Percentiles rank a stretch among this genome's conserved stretches.
Conservation (phyloP, 805 yeast genomes). For the Zygosaccharomyces gambellarensis region DNA sequence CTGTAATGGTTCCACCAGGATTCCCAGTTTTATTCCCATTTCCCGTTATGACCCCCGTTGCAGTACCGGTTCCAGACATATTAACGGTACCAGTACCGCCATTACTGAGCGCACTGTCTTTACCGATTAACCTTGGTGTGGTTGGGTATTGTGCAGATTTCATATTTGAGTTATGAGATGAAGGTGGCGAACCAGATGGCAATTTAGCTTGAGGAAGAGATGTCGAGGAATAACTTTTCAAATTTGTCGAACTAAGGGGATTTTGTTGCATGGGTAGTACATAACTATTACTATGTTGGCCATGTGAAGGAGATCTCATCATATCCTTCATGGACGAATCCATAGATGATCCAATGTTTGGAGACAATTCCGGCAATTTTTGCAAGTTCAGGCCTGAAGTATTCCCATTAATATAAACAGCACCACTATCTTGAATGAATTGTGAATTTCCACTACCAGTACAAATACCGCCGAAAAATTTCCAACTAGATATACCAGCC, state of each 20-base stretch:
- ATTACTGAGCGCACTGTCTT: not conserved
- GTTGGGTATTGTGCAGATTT: constrained; percentile 27
- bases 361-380: constrained; percentile 19
- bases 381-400: constrained; percentile 22
- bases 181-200: constrained; percentile 4
- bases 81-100: not conserved
- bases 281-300: constrained; percentile 5
- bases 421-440: constrained; percentile 7
- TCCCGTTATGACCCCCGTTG: not conserved
- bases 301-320: constrained; percentile 18
- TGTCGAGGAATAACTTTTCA: constrained; percentile 15
- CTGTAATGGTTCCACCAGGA: not conserved
- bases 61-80: not conserved
- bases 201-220: constrained; percentile 7
- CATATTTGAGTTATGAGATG: constrained; percentile 3
- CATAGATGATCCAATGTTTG: constrained; percentile 15
- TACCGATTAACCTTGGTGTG: constrained; percentile 20
- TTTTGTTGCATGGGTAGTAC: constrained; percentile 15
- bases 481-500: constrained; percentile 29
- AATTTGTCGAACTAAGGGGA: constrained; percentile 18
- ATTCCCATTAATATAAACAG: constrained; percentile 23
- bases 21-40: not conserved
- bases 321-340: constrained; percentile 23
- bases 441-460: constrained; percentile 2
- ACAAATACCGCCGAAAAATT: constrained; percentile 15